These are phyloP conservation scores for Xylariaceae sp. DNA, from an alignment of 2,329 filamentous ascomycete species.

Conservation along the genomic window DNA sequence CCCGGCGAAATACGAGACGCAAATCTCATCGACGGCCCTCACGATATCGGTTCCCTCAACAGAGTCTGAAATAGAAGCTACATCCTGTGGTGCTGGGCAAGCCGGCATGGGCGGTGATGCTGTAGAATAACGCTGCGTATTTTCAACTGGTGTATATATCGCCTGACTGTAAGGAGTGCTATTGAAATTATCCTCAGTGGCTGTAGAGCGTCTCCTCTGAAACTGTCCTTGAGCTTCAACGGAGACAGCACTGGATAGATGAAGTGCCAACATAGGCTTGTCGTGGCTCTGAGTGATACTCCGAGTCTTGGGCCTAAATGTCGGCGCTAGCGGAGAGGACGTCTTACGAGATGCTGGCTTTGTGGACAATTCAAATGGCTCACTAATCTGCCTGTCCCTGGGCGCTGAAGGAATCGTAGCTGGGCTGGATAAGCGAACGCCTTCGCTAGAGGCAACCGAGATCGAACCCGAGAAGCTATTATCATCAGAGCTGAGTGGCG, in stretches of 20 bases:
- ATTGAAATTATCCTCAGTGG: not conserved
- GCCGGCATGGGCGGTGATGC: not conserved
- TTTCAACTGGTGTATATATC: not conserved
- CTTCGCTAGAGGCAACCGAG: not conserved
- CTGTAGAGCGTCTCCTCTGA: not conserved
- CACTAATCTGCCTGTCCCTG: not conserved
- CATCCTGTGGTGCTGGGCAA: not conserved
- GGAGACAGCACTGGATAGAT: not conserved
- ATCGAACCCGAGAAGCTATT: slow-evolving; percentile 2
- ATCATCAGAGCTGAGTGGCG: slow-evolving; percentile 1
- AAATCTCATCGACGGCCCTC: no score
- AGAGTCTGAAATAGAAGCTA: not conserved
- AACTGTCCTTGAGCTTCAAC: not conserved
- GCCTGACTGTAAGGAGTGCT: not conserved
- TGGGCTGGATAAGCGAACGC: not conserved
- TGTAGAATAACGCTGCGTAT: not conserved
- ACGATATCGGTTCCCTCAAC: no score
- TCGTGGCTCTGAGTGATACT: not conserved
- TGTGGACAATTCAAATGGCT: not conserved
- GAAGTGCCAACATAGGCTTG: not conserved
- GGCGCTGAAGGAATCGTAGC: not conserved
- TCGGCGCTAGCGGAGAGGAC: not conserved
- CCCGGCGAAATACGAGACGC: no score
- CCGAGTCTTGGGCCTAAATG: not conserved
- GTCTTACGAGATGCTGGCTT: not conserved